A percentile compares a stretch with the other conserved stretches of the same genome.
Conservation (phyloP, 2,329 filamentous ascomycete genomes). For the Colletotrichum scovillei region DNA sequence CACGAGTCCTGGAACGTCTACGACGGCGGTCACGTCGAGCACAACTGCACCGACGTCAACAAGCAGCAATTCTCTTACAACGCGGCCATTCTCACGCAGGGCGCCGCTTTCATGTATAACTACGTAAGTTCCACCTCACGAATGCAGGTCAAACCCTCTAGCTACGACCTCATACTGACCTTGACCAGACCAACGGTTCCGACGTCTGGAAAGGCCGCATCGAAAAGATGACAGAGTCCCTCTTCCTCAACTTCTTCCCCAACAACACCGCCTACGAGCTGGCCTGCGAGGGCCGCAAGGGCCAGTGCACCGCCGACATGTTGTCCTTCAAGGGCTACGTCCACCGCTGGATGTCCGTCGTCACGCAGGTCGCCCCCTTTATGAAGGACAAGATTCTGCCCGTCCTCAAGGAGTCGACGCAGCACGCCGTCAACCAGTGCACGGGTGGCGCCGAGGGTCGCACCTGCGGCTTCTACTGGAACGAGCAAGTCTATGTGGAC, state of each 20-base stretch:
- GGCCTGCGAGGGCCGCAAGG: conserved; percentile 68
- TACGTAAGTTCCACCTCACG: conserved; percentile 51
- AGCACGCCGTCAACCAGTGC: conserved; percentile 71
- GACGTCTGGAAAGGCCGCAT: conserved; percentile 66
- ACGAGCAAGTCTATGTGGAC: conserved; percentile 54
- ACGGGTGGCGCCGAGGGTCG: conserved; percentile 67
- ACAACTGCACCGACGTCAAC: conserved; percentile 71
- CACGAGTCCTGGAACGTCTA: conserved; percentile 70
- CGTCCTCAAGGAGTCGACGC: conserved; percentile 66
- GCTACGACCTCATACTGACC: not conserved
- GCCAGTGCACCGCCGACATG: conserved; percentile 77
- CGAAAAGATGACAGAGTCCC: conserved; percentile 64
- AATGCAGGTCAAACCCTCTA: not conserved
- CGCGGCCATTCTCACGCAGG: conserved; percentile 70
- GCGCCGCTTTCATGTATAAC: conserved; percentile 77
- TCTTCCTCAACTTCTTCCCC: conserved; percentile 64
- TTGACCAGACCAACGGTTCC: conserved; percentile 60
- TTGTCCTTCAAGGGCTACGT: conserved; percentile 78
- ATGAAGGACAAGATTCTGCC: conserved; percentile 66
- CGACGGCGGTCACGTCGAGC: conserved; percentile 69
- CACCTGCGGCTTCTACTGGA: conserved; percentile 76
- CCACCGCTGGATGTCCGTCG: conserved; percentile 72
- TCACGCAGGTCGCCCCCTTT: conserved; percentile 71
- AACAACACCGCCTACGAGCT: conserved; percentile 72
- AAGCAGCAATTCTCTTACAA: conserved; percentile 76